Base-by-base conservation (phyloP, 148 eudicot genomes). In the Vaccinium corymbosum region DNA sequence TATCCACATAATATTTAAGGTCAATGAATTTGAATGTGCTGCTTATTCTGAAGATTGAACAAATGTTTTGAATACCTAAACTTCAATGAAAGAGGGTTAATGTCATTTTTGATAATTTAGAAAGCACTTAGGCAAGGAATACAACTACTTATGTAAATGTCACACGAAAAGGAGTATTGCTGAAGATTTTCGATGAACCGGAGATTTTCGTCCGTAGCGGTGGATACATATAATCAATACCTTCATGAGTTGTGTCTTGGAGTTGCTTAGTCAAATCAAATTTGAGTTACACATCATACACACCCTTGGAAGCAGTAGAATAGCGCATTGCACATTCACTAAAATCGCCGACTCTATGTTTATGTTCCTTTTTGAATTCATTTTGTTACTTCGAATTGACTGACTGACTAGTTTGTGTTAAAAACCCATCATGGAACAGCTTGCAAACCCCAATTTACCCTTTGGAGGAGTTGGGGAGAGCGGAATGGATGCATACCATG, bases 391-490 rank as follows among this genome's bases (percentile, higher is more conserved):
- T 49, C 4, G 22, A 14, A 20, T 55, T 72, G 53, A 52, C 20
- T 53, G 3, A 49, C 74, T 16, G 35, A 16, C 68, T 56, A 35
- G 75, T 20, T 32, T 20, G 32, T 14, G 57, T 25, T 52, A 0
- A 17, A 61, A 70, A 80, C 49, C 46, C 3, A 19, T 61, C 12
- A 61, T 27, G 79, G 17, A 84, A 85, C 93, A 94, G 98, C 88
- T 94, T 77, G 83, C 90, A 0, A 91, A 90, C 64, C 90, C 88
- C 75, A 57, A 83, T 35, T 84, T 95, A 86, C 98, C 98, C 77
- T 94, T 93, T 52, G 98, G 98, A 38, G 98, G 98, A 78, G 95
- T 95, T 51, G 95, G 91, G 19, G 98, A 91, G 85, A 95, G 98
- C 66, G 97, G 98, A 61, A 92, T 90, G 84, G 98, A 95, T 50